Conservation (phyloP, 2,329 filamentous ascomycete genomes). For the Curvularia verruculosa region DNA sequence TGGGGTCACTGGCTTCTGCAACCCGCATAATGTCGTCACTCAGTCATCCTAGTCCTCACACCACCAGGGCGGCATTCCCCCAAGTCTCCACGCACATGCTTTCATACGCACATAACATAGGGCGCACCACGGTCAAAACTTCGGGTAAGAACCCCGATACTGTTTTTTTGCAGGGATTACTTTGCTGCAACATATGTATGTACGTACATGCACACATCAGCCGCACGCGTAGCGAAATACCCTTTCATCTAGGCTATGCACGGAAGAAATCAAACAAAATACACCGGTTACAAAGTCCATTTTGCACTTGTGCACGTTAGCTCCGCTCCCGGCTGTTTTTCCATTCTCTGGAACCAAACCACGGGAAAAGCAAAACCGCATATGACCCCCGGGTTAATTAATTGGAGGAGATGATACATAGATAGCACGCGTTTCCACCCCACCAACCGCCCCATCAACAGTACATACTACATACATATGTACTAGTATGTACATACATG, state of each 20-base stretch:
- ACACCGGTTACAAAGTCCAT: not conserved
- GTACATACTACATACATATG: too few species aligned
- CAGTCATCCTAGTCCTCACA: not conserved
- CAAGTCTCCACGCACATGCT: not conserved
- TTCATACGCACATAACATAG: not conserved
- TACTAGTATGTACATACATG: not conserved
- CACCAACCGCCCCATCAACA: too few species aligned
- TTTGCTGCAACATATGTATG: too few species aligned
- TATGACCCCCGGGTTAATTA: not conserved
- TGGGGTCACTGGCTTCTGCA: not conserved
- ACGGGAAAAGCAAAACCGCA: not conserved
- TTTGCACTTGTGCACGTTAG: too few species aligned
- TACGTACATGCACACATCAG: not conserved
- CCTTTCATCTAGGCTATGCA: not conserved
- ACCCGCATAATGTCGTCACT: constrained; percentile 3
- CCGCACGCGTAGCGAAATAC: not conserved
- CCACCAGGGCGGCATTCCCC: not conserved
- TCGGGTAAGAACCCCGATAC: not conserved
- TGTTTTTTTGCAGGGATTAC: not conserved
- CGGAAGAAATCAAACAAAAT: not conserved
- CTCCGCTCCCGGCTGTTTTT: too few species aligned
- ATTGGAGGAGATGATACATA: not conserved
- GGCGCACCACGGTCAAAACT: not conserved
- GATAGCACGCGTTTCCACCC: too few species aligned
- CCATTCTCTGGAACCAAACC: not conserved